phyloP scores from a whole-genome alignment of 169 alveolate genomes.

The Eimeria acervulina region DNA sequence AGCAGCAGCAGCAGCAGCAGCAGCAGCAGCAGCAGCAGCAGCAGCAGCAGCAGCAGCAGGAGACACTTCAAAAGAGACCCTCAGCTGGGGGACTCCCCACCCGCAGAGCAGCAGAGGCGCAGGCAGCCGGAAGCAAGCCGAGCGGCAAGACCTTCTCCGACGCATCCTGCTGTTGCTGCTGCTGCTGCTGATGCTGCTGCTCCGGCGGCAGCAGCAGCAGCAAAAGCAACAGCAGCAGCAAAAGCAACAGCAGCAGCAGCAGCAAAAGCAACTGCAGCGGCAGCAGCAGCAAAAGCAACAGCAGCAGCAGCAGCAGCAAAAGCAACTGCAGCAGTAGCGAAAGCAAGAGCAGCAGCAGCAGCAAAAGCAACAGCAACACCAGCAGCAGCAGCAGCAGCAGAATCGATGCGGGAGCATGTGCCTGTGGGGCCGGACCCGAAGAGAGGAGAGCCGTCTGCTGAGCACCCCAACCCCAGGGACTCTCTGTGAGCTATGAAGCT shows the following conservation, averaged over 20 bases:
- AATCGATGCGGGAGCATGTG: not conserved
- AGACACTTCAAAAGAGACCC: constrained; percentile 25
- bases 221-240: too few species aligned
- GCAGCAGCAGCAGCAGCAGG: not conserved
- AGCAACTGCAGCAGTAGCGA: too few species aligned
- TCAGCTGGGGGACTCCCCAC: constrained; percentile 25
- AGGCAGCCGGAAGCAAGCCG: not conserved
- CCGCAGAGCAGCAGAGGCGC: not conserved
- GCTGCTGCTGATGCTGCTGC: constrained; percentile 27
- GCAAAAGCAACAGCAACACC: too few species aligned
- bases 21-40: too few species aligned
- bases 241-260: too few species aligned
- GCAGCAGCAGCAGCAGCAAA: too few species aligned
- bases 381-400: not conserved
- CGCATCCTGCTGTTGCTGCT: constrained; percentile 10
- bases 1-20: constrained; percentile 39
- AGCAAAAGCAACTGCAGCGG: too few species aligned
- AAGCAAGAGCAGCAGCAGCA: too few species aligned
- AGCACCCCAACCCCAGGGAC: not conserved
- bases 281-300: too few species aligned
- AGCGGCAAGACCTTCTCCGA: not conserved
- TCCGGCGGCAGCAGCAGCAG: too few species aligned
- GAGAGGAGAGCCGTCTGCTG: not conserved
- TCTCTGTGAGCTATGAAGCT: not conserved
- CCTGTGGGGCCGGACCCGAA: not conserved